phyloP scores from a whole-genome alignment of 2,329 filamentous ascomycete species.

The Rhinocladiella mackenziei region DNA sequence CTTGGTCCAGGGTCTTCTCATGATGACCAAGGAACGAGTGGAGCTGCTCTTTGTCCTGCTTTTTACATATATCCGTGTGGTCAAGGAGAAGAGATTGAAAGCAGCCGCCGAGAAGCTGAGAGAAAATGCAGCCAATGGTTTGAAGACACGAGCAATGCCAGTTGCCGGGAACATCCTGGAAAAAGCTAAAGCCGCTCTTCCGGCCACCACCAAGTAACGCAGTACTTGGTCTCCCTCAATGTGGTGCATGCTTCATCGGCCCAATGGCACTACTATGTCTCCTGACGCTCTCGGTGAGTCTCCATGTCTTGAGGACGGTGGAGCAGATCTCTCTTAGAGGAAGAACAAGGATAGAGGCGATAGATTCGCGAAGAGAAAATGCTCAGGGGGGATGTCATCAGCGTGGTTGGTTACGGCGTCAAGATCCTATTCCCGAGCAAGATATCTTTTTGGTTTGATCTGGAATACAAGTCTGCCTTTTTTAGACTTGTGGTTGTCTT shows the following conservation, averaged over 20 bases:
- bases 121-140: constrained; percentile 12
- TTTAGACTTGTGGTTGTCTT: background rate
- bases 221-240: background rate
- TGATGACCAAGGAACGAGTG: constrained; percentile 99
- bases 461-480: background rate
- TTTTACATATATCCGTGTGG: constrained; percentile 71
- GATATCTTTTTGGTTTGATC: too few species aligned
- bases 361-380: too few species aligned
- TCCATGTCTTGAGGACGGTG: too few species aligned
- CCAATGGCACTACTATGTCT: background rate
- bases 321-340: too few species aligned
- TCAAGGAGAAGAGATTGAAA: constrained; percentile 66
- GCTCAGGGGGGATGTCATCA: too few species aligned
- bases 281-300: background rate
- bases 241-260: background rate
- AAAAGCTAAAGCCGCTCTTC: constrained; percentile 54
- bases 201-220: constrained; percentile 45
- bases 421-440: too few species aligned
- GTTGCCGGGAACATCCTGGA: constrained; percentile 26
- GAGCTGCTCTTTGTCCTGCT: constrained; percentile 84
- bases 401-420: too few species aligned
- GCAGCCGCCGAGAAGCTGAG: constrained; percentile 54
- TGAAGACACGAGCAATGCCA: constrained; percentile 21
- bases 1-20: constrained; percentile 88
- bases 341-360: too few species aligned